Base-by-base conservation (phyloP, 257 asterid genomes). In the Rehmannia glutinosa region DNA sequence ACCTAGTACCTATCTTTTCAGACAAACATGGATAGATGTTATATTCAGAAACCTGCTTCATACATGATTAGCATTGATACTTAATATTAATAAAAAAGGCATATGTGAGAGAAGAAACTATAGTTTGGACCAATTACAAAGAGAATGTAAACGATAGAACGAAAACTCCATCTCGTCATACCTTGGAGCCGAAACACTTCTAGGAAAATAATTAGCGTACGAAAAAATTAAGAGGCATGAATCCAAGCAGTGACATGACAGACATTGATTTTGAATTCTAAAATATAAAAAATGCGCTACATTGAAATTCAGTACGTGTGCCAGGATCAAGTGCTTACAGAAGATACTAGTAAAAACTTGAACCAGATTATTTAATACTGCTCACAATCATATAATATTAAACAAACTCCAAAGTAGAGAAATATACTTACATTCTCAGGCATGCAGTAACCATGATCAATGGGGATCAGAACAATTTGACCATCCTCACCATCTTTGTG, bases 391-490 rank as follows among this genome's bases (percentile, higher is more conserved):
- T 43, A 43, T 49, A 35, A 20, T 24, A 51, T 17, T 11, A 6
- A 30, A 39, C 33, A n/a, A 43, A 62, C 17, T 28, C 32, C 8
- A 10, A 16, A 28, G 8, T 41, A 12, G 24, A 33, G 9, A 66
- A 35, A n/a, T 8, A 46, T 9, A 63, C 96, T 82, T 80, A 89
- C 95, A 58, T 66, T 86, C 69, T 89, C 95, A 8, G 96, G 96
- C 80, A 89, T 56, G 81, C 95, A 89, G 73, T 89, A 89, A 24
- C 96, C 96, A 71, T 86, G 96, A 73, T 86, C 94, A 39, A 88
- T 86, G 15, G 94, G 91, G 57, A 88, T 68, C 52, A 89, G 95
- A 69, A 38, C 71, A 64, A 81, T 67, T 60, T 17, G 71, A 67
- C 90, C 88, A 12, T 75, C 79, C 45, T 59, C 87, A 10, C 73